phyloP scores from a whole-genome alignment of 2,329 filamentous ascomycete genomes.

The Sphaerulina vaccinii region DNA sequence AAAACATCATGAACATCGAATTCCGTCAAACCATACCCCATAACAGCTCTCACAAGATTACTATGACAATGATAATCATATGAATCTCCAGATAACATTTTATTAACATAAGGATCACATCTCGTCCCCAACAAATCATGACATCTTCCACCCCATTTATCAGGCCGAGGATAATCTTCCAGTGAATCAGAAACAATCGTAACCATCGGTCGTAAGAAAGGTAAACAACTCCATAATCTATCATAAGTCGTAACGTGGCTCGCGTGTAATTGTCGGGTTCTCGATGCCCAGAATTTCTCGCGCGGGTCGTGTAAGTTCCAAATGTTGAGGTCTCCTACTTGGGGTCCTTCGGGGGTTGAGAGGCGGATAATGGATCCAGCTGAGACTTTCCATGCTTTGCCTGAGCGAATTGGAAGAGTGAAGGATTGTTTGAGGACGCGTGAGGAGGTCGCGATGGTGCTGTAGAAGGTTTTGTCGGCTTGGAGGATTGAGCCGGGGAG shows the following conservation, averaged over 20 bases:
- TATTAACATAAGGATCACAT: conserved; percentile 82
- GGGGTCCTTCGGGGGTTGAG: conserved; percentile 65
- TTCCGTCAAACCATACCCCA: conserved; percentile 67
- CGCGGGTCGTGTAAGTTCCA: conserved; percentile 75
- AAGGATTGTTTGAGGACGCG: conserved; percentile 30
- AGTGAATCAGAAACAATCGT: conserved; percentile 69
- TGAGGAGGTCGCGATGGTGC: conserved; percentile 25
- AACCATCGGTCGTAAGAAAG: conserved; percentile 71
- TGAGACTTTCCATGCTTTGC: conserved; percentile 68
- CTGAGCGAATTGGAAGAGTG: conserved; percentile 70
- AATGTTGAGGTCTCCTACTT: conserved; percentile 81
- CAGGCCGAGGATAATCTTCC: conserved; percentile 39
- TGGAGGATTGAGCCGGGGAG: conserved; percentile 34
- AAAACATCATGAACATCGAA: conserved; percentile 79
- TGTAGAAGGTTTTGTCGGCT: conserved; percentile 32
- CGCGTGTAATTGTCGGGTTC: conserved; percentile 75
- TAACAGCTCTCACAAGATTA: conserved; percentile 71
- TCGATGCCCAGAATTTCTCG: conserved; percentile 77
- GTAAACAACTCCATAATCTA: conserved; percentile 73
- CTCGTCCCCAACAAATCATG: conserved; percentile 81
- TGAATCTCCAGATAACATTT: conserved; percentile 65
- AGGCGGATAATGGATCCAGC: conserved; percentile 69
- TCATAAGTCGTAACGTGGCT: conserved; percentile 65
- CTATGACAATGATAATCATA: conserved; percentile 85
- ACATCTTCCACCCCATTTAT: conserved; percentile 60